Base-by-base conservation (phyloP, 106 monocot species). In the Platanthera guangdongensis region DNA sequence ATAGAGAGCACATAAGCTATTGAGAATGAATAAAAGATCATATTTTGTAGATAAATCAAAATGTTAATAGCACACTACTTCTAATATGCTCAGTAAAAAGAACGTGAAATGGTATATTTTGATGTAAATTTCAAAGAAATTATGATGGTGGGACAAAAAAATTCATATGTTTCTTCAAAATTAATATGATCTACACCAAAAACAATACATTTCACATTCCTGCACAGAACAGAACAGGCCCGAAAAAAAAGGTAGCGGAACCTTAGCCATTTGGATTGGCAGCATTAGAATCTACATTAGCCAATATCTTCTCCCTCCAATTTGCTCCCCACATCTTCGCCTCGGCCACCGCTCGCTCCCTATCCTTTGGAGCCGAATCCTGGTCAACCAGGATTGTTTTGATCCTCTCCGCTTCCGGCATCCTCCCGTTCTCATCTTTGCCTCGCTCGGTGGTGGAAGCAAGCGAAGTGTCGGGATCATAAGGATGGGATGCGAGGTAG, bases 251-350 rank as follows among this genome's bases (percentile, higher is more conserved):
- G 52, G 52, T 13, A 1, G 52, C 52, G 6, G 9, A 47, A 72
- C 6, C 51, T 51, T 46, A 72, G 10, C 21, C 49, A 51, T 72
- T 25, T 51, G 72, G 50, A 51, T 21, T 72, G 4, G 72, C 21
- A 12, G 22, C 18, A 25, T 19, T 51, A 51, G 72, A 51, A 72
- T 72, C 72, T 51, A 50, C 72, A 21, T 3, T 51, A 47, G 74
- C 86, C 73, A 80, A 63, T 77, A 74, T 68, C 82, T 86, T 86
- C 52, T 83, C 80, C 52, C 90, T 15, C 82, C 83, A 89, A 52
- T 82, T 90, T 78, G 85, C 87, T 0, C 91, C 91, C 91, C 91
- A 91, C 78, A 86, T 68, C 76, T 91, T 91, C 4, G 91, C 91
- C 80, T 91, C 91, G 0, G 88, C 91, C 48, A 91, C 82, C 12